These are phyloP conservation scores for Russula dissimulans DNA, from an alignment of 768 basidiomycete genomes.

Conservation along the genomic window DNA sequence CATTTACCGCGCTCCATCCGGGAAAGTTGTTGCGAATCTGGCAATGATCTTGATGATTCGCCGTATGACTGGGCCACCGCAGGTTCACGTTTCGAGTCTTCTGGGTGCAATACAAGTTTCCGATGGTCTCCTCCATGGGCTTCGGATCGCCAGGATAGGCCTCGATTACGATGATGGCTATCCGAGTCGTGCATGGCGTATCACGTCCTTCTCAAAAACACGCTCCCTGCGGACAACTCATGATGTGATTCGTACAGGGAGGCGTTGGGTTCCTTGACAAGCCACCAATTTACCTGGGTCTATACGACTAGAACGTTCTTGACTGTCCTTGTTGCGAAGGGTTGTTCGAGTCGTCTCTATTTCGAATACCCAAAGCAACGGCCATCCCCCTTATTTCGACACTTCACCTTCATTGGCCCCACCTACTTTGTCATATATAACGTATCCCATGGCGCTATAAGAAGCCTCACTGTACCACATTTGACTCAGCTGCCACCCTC, in stretches of 20 bases:
- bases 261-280: neutral
- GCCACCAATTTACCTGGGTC: neutral
- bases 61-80: too few relatives aligned
- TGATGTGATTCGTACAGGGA: neutral
- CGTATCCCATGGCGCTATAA: neutral
- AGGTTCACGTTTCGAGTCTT: too few relatives aligned
- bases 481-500: neutral
- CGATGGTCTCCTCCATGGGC: neutral
- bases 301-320: neutral
- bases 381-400: neutral
- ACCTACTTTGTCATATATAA: neutral
- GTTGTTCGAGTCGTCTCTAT: neutral
- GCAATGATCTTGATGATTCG: too few relatives aligned
- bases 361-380: neutral
- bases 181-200: neutral
- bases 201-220: neutral
- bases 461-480: neutral
- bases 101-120: neutral
- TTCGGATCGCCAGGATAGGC: conserved; percentile 3
- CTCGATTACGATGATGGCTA: conserved; percentile 1
- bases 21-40: too few relatives aligned
- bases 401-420: neutral
- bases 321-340: neutral
- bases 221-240: neutral
- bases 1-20: too few relatives aligned